Evolutionary conservation across 177 flowering plant genomes (phyloP).

Genomic region (Vitis hybrid): DNA sequence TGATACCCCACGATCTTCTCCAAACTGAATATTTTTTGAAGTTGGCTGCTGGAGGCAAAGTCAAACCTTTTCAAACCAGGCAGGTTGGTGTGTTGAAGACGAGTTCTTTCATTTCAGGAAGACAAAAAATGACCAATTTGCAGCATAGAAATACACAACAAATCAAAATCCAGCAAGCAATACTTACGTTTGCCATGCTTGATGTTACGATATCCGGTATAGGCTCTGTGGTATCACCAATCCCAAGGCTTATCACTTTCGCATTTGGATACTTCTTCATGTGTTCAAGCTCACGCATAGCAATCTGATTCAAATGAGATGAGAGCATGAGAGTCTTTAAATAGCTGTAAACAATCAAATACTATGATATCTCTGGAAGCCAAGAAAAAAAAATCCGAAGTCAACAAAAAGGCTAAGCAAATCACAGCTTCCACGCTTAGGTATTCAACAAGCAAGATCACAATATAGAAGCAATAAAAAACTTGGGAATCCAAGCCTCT

Average conservation of each 20-base stretch:
- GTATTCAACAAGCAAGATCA: too few species aligned
- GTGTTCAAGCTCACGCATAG: constrained; percentile 39
- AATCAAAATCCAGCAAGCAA: not conserved
- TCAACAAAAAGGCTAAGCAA: not conserved
- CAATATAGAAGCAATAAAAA: too few species aligned
- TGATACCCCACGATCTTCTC: too few species aligned
- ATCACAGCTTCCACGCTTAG: too few species aligned
- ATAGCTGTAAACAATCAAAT: not conserved
- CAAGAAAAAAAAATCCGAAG: not conserved
- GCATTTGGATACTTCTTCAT: constrained; percentile 64
- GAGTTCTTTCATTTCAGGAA: not conserved
- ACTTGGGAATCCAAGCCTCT: too few species aligned
- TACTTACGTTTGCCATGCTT: constrained; percentile 57
- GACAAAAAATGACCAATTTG: not conserved
- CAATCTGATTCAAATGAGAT: constrained; percentile 41
- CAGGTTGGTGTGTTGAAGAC: not conserved
- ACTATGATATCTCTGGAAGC: not conserved
- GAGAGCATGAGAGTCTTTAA: not conserved
- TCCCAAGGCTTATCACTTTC: constrained; percentile 68
- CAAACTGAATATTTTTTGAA: too few species aligned
- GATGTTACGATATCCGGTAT: constrained; percentile 51
- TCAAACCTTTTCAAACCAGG: not conserved
- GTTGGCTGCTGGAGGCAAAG: not conserved
- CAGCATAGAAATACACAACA: not conserved
- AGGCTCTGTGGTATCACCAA: constrained; percentile 81